Evolutionary conservation across 768 basidiomycete genomes (phyloP).

Genomic region (Erythrobasidium yunnanense): DNA sequence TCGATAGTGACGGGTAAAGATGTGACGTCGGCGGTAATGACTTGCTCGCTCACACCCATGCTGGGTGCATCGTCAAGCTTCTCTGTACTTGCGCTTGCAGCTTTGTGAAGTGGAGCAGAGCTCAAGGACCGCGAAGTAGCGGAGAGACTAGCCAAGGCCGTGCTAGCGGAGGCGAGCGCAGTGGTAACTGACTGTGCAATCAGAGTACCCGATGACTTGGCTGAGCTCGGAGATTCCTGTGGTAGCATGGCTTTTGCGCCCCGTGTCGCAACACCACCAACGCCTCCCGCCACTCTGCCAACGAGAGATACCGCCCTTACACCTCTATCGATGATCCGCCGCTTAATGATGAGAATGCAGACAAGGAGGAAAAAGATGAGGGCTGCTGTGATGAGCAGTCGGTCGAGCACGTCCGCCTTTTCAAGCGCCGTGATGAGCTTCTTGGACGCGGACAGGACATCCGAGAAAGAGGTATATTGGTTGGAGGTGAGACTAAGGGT

Average conservation of each 20-base stretch:
- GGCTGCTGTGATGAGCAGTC: constrained; percentile 66
- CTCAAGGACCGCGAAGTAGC: no score
- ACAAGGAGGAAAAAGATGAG: constrained; percentile 74
- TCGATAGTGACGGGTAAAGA: no score
- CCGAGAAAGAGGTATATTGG: constrained; percentile 63
- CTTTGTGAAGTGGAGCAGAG: no score
- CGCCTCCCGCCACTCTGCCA: background rate
- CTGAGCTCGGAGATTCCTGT: background rate
- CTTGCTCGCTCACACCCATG: no score
- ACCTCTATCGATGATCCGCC: constrained; percentile 69
- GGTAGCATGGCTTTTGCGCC: background rate
- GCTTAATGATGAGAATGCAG: constrained; percentile 75
- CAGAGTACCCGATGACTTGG: no score
- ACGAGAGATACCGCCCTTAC: constrained; percentile 49
- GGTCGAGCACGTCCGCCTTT: constrained; percentile 83
- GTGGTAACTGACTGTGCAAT: no score
- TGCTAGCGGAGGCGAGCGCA: no score
- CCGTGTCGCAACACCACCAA: background rate
- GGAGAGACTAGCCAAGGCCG: no score
- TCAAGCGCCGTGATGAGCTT: constrained; percentile 77
- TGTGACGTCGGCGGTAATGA: no score
- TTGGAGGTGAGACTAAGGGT: constrained; percentile 62
- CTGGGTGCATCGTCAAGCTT: no score
- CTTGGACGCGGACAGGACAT: constrained; percentile 65
- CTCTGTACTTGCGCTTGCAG: no score